A percentile compares a stretch with the other conserved stretches of the same genome.
phyloP scores from a whole-genome alignment of 306 rosid species.

The Gastrolobium bilobum region DNA sequence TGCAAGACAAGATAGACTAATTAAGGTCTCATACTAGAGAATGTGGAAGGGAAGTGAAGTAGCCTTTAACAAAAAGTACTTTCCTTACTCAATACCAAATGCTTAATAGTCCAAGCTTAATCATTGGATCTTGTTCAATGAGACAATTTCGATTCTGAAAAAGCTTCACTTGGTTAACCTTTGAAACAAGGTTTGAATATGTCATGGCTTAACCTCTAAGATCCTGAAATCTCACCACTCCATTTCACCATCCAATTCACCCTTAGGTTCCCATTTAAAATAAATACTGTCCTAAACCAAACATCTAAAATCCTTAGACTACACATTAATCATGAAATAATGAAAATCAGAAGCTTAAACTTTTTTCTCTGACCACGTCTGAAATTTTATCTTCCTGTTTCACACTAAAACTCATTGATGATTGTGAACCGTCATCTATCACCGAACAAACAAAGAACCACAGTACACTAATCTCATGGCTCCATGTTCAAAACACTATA shows the following conservation, averaged over 20 bases:
- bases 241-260: neutral
- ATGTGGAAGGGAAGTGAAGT: neutral
- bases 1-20: neutral
- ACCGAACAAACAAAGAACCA: slow-evolving; percentile 15
- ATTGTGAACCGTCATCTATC: neutral
- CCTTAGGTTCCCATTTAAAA: neutral
- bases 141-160: neutral
- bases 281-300: neutral
- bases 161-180: neutral
- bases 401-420: neutral
- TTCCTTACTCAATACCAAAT: slow-evolving; percentile 1
- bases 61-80: neutral
- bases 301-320: slow-evolving; percentile 9
- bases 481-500: neutral
- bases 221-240: slow-evolving; percentile 9
- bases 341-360: slow-evolving; percentile 7
- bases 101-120: slow-evolving; percentile 11
- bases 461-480: slow-evolving; percentile 18
- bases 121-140: neutral
- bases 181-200: neutral
- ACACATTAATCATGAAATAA: slow-evolving; percentile 6
- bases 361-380: neutral
- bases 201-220: slow-evolving; percentile 1
- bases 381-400: neutral
- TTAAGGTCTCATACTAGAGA: neutral